Evolutionary conservation across 176 grass and related monocot species (phyloP).

Genomic region (Carex littledalei): DNA sequence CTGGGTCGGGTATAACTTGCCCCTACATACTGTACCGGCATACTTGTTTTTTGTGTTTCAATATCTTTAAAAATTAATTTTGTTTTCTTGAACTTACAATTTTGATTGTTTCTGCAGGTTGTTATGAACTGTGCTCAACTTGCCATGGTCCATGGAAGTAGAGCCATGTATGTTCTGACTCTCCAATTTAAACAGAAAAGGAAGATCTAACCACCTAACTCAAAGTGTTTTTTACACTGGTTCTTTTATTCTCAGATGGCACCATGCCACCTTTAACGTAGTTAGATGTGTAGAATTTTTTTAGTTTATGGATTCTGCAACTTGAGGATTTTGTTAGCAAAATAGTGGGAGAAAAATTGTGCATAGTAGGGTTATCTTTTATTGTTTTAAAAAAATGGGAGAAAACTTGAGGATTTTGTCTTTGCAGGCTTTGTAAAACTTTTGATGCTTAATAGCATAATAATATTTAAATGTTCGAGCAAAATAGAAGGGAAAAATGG

Average conservation of each 20-base stretch:
- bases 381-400: not conserved
- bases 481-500: not conserved
- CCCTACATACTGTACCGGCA: not conserved
- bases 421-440: not conserved
- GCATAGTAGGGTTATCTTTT: not conserved
- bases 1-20: not conserved
- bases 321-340: not conserved
- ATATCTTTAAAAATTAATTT: not conserved
- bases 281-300: slow-evolving; percentile 14
- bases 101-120: not conserved
- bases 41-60: not conserved
- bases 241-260: not conserved
- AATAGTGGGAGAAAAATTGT: slow-evolving; percentile 1
- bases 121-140: not conserved
- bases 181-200: slow-evolving; percentile 9
- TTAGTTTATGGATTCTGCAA: not conserved
- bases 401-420: not conserved
- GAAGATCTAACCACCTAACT: not conserved
- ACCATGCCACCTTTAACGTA: not conserved
- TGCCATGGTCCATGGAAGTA: not conserved
- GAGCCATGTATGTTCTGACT: not conserved
- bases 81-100: slow-evolving; percentile 1
- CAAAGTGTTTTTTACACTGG: not conserved
- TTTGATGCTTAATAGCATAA: not conserved
- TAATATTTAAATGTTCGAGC: not conserved